A percentile compares a stretch with the other conserved stretches of the same genome.
Conservation (phyloP, 1,139 yeast species). For the Sugiyamaella japonica region DNA sequence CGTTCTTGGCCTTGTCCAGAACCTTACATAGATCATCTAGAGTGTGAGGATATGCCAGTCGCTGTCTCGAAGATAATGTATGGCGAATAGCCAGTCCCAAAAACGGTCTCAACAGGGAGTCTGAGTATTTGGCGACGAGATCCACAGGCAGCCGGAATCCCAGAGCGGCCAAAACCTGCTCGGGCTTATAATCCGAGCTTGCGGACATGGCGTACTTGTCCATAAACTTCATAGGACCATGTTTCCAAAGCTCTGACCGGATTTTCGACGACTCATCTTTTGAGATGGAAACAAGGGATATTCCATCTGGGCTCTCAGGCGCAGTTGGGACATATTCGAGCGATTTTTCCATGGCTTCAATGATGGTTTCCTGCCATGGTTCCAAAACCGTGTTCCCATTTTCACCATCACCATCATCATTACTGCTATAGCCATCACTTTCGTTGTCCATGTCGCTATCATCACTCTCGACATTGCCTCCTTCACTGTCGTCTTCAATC, state of each 20-base stretch:
- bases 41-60: constrained; percentile 42
- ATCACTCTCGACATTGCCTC: not conserved
- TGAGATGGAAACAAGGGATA: constrained; percentile 32
- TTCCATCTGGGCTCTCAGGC: constrained; percentile 9
- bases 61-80: constrained; percentile 33
- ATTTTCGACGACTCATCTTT: constrained; percentile 51
- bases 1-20: constrained; percentile 56
- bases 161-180: constrained; percentile 43
- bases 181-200: constrained; percentile 50
- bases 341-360: constrained; percentile 32
- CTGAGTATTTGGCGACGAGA: constrained; percentile 29
- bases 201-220: constrained; percentile 56
- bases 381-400: constrained; percentile 20
- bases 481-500: constrained; percentile 15
- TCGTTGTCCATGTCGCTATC: constrained; percentile 4
- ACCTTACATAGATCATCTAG: constrained; percentile 61
- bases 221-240: constrained; percentile 61
- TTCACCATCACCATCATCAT: constrained; percentile 13
- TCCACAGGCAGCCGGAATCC: constrained; percentile 39
- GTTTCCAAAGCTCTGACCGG: constrained; percentile 56
- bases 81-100: constrained; percentile 38
- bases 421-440: constrained; percentile 15
- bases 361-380: constrained; percentile 29
- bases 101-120: constrained; percentile 31
- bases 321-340: constrained; percentile 25